Base-by-base conservation (phyloP, 768 basidiomycete genomes). In the Termitomyces sp. region DNA sequence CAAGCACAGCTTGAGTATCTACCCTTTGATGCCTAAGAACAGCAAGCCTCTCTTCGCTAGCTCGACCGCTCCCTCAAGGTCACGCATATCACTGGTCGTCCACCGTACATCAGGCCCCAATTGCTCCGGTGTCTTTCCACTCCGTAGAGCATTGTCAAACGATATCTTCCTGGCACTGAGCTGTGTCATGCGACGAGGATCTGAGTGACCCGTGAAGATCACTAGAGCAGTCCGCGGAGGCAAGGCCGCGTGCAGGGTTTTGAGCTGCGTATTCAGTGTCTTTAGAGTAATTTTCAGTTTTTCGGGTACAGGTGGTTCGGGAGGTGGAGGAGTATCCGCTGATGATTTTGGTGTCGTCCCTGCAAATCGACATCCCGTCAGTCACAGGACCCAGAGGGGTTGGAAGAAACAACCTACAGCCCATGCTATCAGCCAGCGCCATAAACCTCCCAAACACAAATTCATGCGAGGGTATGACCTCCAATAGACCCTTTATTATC, bases 401-500 rank as follows among this genome's bases (percentile, higher is more conserved):
- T 8, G 55, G 26, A 47, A 47, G 43, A 54, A 50, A 50, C 19
- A 2, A 79, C 86, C 64, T 66, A 94, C 96, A 98, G 53, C 92
- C 93, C 50, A 89, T 72, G 0, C 77, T 73, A 61, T 91, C 85
- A n/a, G 92, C 87, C 33, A 98, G 68, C 30, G 80, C 86, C 70
- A 88, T 91, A 59, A 98, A 82, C 57, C 96, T 74, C 31, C 84
- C 95, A 73, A 95, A 96, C 15, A 82, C 72, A 65, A 97, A 91
- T 37, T 93, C 83, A 69, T 97, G 92, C 12, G 75, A 73, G 0
- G 80, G 80, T 11, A 83, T 68, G 21, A 75, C 73, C 44, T 82
- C 78, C 44, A 86, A 44, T 50, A 97, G 60, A 0, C 84, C 86
- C n/a, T 86, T 76, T 37, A 94, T 63, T 6, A 94, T 82, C 64